Evolutionary conservation across 805 yeast genomes (phyloP), one percentile per base, ranked within the genome.

Genomic region (Candida qinlingensis): DNA sequence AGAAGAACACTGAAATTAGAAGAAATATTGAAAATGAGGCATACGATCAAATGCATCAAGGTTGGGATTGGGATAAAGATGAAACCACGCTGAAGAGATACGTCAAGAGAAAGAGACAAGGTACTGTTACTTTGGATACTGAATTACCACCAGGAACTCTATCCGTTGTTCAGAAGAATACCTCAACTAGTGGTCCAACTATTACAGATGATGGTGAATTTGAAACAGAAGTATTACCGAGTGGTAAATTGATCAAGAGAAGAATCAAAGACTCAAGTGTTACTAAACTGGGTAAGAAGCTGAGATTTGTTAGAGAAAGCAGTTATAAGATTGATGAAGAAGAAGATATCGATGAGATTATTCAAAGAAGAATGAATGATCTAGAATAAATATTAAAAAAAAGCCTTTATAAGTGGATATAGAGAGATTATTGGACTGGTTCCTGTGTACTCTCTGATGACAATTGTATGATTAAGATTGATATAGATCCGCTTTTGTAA

Each of bases 1-100:
- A 94, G 65, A 79, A 80, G 59, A 85, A 83, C 58, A 67, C 77
- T 13, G 78, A 73, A 10, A 70, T 91, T 59, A 75, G 94, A 57
- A 77, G 78, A 53, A 73, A 77, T 39, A 74, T 94, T 57, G 98
- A 94, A 64, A 65, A 77, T 30, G 83, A 76, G 39, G 84, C 97
- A 0, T 83, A 74, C 58, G 72, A 72, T 29, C 95, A 90, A 54
- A 73, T 94, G 64, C 70, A 75, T 44, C 94, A 87, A 62, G 84
- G 95, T 3, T 86, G 95, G 96, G 75, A 76, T 4, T 81, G 85
- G 80, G 71, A 72, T 4, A 69, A 67, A 46, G 85, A 81, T 49
- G 71, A 69, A 36, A 56, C 70, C 44, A 60, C 69, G 9, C 47
- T 54, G 19, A 56, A 48, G 52, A 51, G 55, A 42, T 45, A 53